phyloP scores from a whole-genome alignment of 352 stramenopile species.

The Chrysophaeum taylorii region DNA sequence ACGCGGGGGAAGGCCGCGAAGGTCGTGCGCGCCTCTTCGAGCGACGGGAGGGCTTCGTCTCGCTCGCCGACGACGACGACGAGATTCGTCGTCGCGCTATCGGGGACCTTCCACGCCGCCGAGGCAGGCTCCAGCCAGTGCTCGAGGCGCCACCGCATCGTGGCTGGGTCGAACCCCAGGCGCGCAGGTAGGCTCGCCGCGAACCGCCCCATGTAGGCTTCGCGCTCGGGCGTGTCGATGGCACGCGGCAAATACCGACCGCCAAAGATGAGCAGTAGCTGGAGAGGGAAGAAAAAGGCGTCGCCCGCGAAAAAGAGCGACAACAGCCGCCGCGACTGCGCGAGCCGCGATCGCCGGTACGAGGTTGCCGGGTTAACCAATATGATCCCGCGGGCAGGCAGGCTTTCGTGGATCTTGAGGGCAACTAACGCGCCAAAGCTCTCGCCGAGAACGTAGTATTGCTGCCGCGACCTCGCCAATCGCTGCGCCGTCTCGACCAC shows the following conservation, averaged over 20 bases:
- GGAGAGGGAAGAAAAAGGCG: slow-evolving; percentile 40
- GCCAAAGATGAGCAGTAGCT: slow-evolving; percentile 43
- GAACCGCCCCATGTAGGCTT: slow-evolving; percentile 54
- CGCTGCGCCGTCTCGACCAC: slow-evolving; percentile 38
- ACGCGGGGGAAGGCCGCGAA: background rate
- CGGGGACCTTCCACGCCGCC: slow-evolving; percentile 22
- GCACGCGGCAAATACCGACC: slow-evolving; percentile 44
- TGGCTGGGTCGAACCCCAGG: slow-evolving; percentile 45
- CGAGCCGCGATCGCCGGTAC: slow-evolving; percentile 43
- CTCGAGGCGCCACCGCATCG: slow-evolving; percentile 43
- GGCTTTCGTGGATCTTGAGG: slow-evolving; percentile 30
- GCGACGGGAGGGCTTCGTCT: slow-evolving; percentile 44
- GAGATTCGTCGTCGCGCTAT: slow-evolving; percentile 19
- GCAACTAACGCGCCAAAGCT: slow-evolving; percentile 52
- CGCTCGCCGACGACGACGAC: slow-evolving; percentile 50
- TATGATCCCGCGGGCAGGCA: slow-evolving; percentile 27
- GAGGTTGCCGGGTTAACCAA: slow-evolving; percentile 54
- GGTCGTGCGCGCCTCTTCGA: slow-evolving; percentile 34
- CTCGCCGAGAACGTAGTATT: slow-evolving; percentile 52
- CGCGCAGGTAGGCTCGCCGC: slow-evolving; percentile 40
- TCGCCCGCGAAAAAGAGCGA: slow-evolving; percentile 11
- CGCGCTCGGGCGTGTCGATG: slow-evolving; percentile 40
- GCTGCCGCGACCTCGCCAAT: too few species aligned
- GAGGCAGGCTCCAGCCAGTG: slow-evolving; percentile 45
- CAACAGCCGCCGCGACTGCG: background rate